Percentiles rank a stretch among this genome's conserved stretches.
Conservation (phyloP, 2,329 filamentous ascomycete genomes). For the Aspergillus texensis region DNA sequence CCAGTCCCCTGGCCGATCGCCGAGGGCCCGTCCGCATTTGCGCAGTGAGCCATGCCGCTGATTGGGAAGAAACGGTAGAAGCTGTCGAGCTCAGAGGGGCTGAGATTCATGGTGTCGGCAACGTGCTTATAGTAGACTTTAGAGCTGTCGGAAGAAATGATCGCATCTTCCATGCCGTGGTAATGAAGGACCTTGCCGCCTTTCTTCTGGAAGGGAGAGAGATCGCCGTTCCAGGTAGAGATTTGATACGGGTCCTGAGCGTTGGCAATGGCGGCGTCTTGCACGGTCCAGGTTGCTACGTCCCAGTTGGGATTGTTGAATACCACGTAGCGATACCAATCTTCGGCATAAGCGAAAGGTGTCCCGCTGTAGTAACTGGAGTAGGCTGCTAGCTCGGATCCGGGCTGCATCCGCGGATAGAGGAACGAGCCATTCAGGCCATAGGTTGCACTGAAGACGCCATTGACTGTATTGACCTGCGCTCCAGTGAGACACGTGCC, state of each 20-base stretch:
- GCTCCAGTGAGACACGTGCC: not conserved
- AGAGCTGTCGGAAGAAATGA: not conserved
- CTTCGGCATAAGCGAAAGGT: not conserved
- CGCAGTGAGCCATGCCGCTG: not conserved
- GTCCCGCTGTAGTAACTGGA: not conserved
- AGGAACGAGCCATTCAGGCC: not conserved
- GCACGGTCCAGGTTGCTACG: not conserved
- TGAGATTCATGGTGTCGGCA: not conserved
- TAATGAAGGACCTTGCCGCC: not conserved
- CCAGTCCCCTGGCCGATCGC: not conserved
- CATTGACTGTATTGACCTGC: not conserved
- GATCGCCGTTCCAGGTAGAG: not conserved
- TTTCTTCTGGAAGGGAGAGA: not conserved
- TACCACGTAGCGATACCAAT: not conserved
- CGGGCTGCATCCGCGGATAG: not conserved
- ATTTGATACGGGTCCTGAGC: not conserved
- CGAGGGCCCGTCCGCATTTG: not conserved
- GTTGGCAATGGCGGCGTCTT: not conserved
- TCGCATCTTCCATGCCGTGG: not conserved
- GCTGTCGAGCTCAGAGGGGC: not conserved
- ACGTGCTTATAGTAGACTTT: not conserved
- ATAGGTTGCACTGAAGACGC: not conserved
- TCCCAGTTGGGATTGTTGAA: not conserved
- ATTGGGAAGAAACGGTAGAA: not conserved
- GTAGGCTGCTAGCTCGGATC: not conserved